Base-by-base conservation (phyloP, 2,329 filamentous ascomycete genomes). In the Madurella fahalii region DNA sequence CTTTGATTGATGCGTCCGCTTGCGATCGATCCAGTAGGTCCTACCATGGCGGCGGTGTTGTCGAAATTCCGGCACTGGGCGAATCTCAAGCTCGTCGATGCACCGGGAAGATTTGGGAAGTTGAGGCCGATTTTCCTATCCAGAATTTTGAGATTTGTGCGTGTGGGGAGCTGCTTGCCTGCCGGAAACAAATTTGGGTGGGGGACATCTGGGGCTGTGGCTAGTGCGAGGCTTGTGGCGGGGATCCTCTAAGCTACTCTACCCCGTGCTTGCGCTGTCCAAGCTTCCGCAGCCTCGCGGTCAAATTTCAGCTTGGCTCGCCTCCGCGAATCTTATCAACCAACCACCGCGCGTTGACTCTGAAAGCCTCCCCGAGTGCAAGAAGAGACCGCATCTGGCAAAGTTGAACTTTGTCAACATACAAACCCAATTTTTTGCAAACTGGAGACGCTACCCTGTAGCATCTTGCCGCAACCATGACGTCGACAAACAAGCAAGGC, bases 401-500 rank as follows among this genome's bases (percentile, higher is more conserved):
- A 68, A 69, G 71, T 67, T 62, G 60, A 64, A 63, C 71, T 74
- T 68, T 65, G 69, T 61, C 67, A 63, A 57, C 62, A 37, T 56
- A 63, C 62, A 61, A 50, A 66, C 57, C 67, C 71, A 75, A 75
- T 77, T 78, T 74, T 80, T 75, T 69, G 65, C 70, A 65, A 65
- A 53, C 40, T 60, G 61, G 66, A 72, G 65, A 68, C 69, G 75
- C 71, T 74, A 71, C 69, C 63, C 53, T 62, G 69, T 71, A 71
- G 72, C 74, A 71, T 68, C 63, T 69, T 65, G 61, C 65, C 61
- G 66, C 67, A 70, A 85, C 73, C 64, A 86, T 86, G 85, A 83
- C 86, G 71, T 83, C 85, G 69, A 60, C 59, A 40, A 93, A 96
- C 83, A 95, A 96, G 76, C 92, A 96, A 77, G 94, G 94, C 77